Evolutionary conservation across 2,329 filamentous ascomycete species (phyloP).

Genomic region (Periglandula ipomoeae): DNA sequence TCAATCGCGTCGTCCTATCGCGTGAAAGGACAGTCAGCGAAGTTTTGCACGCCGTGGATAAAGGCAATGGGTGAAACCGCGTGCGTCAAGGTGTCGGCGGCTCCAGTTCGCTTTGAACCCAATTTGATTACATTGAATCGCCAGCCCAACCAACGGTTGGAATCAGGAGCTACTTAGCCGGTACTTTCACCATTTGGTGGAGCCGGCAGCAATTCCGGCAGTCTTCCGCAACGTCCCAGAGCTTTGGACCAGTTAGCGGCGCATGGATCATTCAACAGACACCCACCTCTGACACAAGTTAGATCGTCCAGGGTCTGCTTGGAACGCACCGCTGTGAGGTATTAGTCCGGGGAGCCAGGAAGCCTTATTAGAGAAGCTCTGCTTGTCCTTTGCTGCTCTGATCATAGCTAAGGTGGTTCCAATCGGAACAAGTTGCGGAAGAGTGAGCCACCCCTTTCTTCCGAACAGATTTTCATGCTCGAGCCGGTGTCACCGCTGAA

Average conservation of each 20-base stretch:
- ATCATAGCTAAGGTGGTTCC: neutral
- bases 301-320: neutral
- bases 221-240: slow-evolving; percentile 17
- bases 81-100: neutral
- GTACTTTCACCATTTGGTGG: slow-evolving; percentile 13
- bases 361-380: too few species aligned
- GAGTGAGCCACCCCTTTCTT: neutral
- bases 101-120: neutral
- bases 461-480: neutral
- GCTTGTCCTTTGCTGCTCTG: neutral
- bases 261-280: slow-evolving; percentile 2
- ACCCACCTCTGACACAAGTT: neutral
- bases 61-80: neutral
- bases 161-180: neutral
- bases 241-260: slow-evolving; percentile 8
- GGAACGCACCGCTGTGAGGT: too few species aligned
- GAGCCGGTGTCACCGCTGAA: neutral
- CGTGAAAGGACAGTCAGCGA: too few species aligned
- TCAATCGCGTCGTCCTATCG: too few species aligned
- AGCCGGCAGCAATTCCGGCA: slow-evolving; percentile 22
- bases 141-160: neutral
- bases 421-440: neutral
- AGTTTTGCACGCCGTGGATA: too few species aligned
- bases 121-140: neutral
- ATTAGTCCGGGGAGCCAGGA: too few species aligned